Evolutionary conservation across 1,284 basidiomycete species (phyloP).

Genomic region (Moniliophthora roreri): DNA sequence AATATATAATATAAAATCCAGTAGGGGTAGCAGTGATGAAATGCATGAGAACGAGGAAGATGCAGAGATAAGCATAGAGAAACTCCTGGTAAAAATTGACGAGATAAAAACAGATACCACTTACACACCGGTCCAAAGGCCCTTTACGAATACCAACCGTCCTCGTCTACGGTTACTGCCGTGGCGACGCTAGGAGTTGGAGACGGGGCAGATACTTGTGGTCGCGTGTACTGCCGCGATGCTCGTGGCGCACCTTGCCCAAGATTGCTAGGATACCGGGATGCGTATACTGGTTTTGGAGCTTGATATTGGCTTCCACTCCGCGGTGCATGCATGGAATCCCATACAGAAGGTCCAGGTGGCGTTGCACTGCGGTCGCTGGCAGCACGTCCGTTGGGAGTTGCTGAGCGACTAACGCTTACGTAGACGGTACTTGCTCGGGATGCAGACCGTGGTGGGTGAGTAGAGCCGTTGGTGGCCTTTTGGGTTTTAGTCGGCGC

Average conservation of each 20-base stretch:
- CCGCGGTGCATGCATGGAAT: conserved; percentile 72
- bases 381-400: conserved; percentile 30
- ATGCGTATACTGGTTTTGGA: conserved; percentile 27
- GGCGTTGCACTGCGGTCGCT: conserved; percentile 44
- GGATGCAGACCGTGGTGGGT: conserved; percentile 63
- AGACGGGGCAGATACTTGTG: conserved; percentile 44
- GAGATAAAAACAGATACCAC: not conserved
- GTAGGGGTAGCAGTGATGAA: too few species aligned
- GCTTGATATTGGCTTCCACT: conserved; percentile 1
- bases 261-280: conserved; percentile 34
- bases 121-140: not conserved
- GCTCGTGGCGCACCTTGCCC: conserved; percentile 31
- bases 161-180: conserved; percentile 64
- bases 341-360: conserved; percentile 55
- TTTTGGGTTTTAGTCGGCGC: conserved; percentile 25
- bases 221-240: conserved; percentile 16
- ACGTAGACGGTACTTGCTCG: conserved; percentile 60
- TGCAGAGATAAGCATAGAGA: not conserved
- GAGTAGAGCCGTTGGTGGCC: conserved; percentile 33
- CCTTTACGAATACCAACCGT: conserved; percentile 72
- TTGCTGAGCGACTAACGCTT: conserved; percentile 29
- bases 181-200: conserved; percentile 75
- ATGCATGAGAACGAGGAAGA: too few species aligned
- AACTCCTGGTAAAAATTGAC: not conserved
- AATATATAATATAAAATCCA: too few species aligned